Evolutionary conservation across 2,329 filamentous ascomycete genomes (phyloP).

Genomic region (Penicillium sp.): DNA sequence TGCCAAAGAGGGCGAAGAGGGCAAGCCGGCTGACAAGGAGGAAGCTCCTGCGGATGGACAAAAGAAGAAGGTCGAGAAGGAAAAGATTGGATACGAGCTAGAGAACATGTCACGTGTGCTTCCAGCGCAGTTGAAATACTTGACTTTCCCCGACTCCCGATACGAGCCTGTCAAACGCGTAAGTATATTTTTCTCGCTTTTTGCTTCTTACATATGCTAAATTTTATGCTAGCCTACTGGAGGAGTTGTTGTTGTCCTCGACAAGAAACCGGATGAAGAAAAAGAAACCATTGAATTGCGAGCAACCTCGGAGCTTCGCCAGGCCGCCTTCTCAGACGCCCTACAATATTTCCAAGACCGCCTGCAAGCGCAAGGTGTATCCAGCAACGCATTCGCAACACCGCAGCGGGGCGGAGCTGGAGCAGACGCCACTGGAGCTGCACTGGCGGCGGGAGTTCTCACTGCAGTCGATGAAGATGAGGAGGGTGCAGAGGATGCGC

Average conservation of each 20-base stretch:
- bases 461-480: constrained; percentile 77
- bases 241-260: constrained; percentile 84
- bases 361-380: constrained; percentile 38
- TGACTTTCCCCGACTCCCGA: constrained; percentile 83
- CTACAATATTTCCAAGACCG: constrained; percentile 34
- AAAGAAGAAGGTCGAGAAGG: constrained; percentile 91
- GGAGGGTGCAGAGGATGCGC: constrained; percentile 46
- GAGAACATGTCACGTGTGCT: constrained; percentile 97
- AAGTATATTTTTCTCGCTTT: constrained; percentile 28
- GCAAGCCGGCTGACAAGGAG: constrained; percentile 51
- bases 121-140: constrained; percentile 88
- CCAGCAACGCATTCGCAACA: constrained; percentile 29
- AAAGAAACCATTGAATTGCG: constrained; percentile 87
- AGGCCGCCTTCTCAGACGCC: constrained; percentile 43
- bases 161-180: constrained; percentile 94
- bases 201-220: constrained; percentile 36
- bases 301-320: constrained; percentile 65
- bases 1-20: constrained; percentile 62
- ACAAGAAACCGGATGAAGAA: constrained; percentile 72
- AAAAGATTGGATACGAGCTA: constrained; percentile 93
- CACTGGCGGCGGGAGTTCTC: constrained; percentile 72
- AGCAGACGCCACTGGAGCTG: constrained; percentile 49
- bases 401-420: constrained; percentile 26
- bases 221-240: constrained; percentile 68
- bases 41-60: constrained; percentile 51